Base-by-base conservation (phyloP, 2,329 filamentous ascomycete genomes). In the Arthrinium phaeospermum region DNA sequence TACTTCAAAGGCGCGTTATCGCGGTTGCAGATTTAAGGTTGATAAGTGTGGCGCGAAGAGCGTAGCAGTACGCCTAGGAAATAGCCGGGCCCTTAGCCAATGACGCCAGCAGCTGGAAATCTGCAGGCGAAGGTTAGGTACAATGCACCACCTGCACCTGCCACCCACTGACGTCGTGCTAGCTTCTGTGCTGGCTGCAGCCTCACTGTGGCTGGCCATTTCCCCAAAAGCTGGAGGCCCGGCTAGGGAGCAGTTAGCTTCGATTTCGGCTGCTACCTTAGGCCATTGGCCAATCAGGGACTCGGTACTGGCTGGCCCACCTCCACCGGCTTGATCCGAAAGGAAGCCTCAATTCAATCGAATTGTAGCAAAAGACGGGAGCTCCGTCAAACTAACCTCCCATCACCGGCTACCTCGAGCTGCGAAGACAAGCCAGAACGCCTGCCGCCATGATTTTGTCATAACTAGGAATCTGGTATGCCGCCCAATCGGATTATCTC, bases 11-110 rank as follows among this genome's bases (percentile, higher is more conserved):
- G 10, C 57, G 57, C 30, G 57, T 64, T 64, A 64, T 64, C 57
- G 57, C 57, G 57, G 57, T 64, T 64, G 57, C 57, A 64, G 57
- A 64, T 64, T 64, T 64, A 41, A 64, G 57, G 57, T 64, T 64
- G 57, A 37, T 64, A 41, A 41, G 57, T 64, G 57, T 64, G 57
- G 57, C 57, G 57, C 57, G 57, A 41, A 13, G 34, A 41, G 57
- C 22, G 19, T 16, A 57, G 16, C 7, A 1, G 16, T 22, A 64
- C 51, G 27, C 51, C 49, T 53, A 22, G 10, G 41, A 41, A 64
- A 64, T 61, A 41, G 57, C 57, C 24, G 57, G 57, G 57, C 57
- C 57, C 34, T n/a, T n/a, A 22, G n/a, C 34, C 57, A 64, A 64
- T 64, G 57, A 64, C 57, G 57, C 57, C 34, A 64, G 34, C 57